phyloP scores from a whole-genome alignment of 345 rosid genomes.

The Leavenworthia alabamica region DNA sequence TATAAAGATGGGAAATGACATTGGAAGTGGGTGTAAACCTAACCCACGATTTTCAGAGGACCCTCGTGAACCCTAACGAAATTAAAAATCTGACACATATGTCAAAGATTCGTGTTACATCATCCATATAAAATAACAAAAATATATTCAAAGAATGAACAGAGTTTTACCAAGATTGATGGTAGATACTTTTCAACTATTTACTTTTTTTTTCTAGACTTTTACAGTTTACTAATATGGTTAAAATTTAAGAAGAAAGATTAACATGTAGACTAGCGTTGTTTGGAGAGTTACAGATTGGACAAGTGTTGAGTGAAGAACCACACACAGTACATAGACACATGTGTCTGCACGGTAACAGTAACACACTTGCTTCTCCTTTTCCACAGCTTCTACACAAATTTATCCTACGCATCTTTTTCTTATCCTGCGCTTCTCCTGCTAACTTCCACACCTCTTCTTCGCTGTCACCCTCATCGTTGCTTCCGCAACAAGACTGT shows the following conservation, averaged over 20 bases:
- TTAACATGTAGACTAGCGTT: slow-evolving; percentile 64
- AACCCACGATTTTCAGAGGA: slow-evolving; percentile 28
- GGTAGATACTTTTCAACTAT: slow-evolving; percentile 13
- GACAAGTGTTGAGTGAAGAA: slow-evolving; percentile 54
- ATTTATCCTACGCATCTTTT: slow-evolving; percentile 13
- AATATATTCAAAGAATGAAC: not conserved
- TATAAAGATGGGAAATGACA: slow-evolving; percentile 25
- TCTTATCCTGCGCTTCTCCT: slow-evolving; percentile 22
- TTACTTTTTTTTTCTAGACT: slow-evolving; percentile 23
- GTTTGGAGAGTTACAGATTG: slow-evolving; percentile 62
- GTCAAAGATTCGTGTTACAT: slow-evolving; percentile 27
- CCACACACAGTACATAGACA: slow-evolving; percentile 65
- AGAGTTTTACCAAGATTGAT: slow-evolving; percentile 7
- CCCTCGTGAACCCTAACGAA: slow-evolving; percentile 24
- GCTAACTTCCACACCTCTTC: slow-evolving; percentile 14
- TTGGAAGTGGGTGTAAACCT: slow-evolving; percentile 26
- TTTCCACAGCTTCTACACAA: slow-evolving; percentile 55
- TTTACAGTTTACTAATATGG: slow-evolving; percentile 18
- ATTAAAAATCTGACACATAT: slow-evolving; percentile 14
- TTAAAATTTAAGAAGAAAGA: slow-evolving; percentile 36
- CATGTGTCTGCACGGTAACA: slow-evolving; percentile 84
- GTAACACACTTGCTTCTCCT: slow-evolving; percentile 64
- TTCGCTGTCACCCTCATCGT: slow-evolving; percentile 24
- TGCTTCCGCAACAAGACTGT: slow-evolving; percentile 67
- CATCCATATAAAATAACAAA: not conserved